Base-by-base conservation (phyloP, 2,329 filamentous ascomycete species). In the Rhinocladiella mackenziei region DNA sequence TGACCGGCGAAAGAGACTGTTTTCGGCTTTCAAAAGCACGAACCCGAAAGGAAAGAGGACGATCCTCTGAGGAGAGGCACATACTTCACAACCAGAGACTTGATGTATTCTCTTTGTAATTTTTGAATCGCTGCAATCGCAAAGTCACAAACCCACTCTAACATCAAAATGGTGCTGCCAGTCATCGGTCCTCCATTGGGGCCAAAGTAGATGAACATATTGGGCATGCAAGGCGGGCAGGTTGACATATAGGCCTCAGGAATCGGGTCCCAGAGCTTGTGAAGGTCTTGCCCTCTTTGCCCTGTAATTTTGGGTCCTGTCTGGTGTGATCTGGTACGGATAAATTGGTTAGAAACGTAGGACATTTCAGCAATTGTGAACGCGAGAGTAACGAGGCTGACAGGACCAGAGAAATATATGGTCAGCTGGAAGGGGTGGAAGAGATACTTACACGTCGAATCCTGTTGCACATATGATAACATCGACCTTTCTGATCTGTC, bases 391-490 rank as follows among this genome's bases (percentile, higher is more conserved):
- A 9, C 26, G 15, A 15, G 5, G 31, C n/a, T 7, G 14, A 34
- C n/a, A n/a, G 31, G 5, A 15, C 10, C 5, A n/a, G 31, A 5
- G 13, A 34, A 5, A 34, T n/a, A 7, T 10, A 34, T 15, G 13
- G 14, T 15, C 15, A 13, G 6, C 9, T 5, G 19, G 6, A 33
- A n/a, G 15, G 20, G 6, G 11, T n/a, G n/a, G n/a, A n/a, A 31
- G 14, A 26, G 7, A 17, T 6, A 57, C 62, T 3, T 56, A 58
- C 10, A 60, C 56, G 44, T 65, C 57, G 52, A 66, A 64, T 2
- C 62, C 64, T 2, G 64, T 68, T n/a, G 65, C 64, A 44, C 62
- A 65, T 22, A 65, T 48, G 18, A 58, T 47, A 5, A 39, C 48
- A 30, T 58, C 54, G 2, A 51, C 48, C 17, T 47, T 22, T 10